These are phyloP conservation scores for Chamaenerion angustifolium DNA, from an alignment of 345 rosid genomes.

Conservation along the genomic window DNA sequence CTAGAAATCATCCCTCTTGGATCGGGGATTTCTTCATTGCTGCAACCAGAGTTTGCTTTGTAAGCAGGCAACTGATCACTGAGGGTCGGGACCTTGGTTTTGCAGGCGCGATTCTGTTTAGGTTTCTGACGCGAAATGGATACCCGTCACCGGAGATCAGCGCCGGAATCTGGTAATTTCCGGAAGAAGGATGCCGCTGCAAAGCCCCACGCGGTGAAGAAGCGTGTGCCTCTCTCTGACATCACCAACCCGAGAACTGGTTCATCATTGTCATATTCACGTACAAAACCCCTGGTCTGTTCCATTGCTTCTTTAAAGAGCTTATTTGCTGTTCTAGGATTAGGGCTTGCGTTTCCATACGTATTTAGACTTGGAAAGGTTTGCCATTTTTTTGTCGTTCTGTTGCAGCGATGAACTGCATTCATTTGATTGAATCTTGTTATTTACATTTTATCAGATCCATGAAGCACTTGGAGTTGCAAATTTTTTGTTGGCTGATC, in stretches of 20 bases:
- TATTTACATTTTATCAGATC: too few relatives aligned
- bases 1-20: too few relatives aligned
- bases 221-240: conserved; percentile 39
- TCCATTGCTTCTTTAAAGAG: conserved; percentile 11
- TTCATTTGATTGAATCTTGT: too few relatives aligned
- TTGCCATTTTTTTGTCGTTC: too few relatives aligned
- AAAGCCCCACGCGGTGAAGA: conserved; percentile 35
- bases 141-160: conserved; percentile 20
- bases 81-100: background rate
- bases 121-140: conserved; percentile 9
- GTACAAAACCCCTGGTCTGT: conserved; percentile 24
- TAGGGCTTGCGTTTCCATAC: too few relatives aligned
- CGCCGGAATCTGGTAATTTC: conserved; percentile 28
- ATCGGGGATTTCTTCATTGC: too few relatives aligned
- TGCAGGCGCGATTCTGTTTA: background rate
- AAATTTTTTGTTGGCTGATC: too few relatives aligned
- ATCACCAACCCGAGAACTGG: conserved; percentile 41
- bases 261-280: conserved; percentile 6
- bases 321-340: too few relatives aligned
- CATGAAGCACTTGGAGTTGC: too few relatives aligned
- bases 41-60: background rate
- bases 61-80: background rate
- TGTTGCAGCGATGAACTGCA: too few relatives aligned
- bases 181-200: conserved; percentile 22
- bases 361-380: too few relatives aligned